Evolutionary conservation across 129 eudicot species (phyloP).

Genomic region (Escallonia herrerae): DNA sequence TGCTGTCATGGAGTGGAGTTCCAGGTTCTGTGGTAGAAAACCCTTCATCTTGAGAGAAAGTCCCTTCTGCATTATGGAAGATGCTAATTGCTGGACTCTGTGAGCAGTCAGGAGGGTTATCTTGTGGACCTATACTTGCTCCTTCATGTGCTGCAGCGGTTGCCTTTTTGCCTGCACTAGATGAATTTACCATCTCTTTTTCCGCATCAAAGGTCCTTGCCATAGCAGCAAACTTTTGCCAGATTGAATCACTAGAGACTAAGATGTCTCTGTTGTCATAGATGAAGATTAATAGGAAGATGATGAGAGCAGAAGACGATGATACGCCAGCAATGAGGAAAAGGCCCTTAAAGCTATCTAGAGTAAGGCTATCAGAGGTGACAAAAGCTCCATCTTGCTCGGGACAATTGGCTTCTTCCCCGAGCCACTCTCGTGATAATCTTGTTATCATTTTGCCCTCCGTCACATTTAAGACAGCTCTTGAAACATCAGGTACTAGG

Average conservation of each 20-base stretch:
- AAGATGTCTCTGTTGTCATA: slow-evolving; percentile 32
- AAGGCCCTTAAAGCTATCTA: slow-evolving; percentile 52
- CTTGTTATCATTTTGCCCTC: slow-evolving; percentile 24
- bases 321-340: slow-evolving; percentile 43
- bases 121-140: neutral
- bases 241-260: slow-evolving; percentile 18
- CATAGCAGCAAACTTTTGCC: slow-evolving; percentile 24
- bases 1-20: slow-evolving; percentile 25
- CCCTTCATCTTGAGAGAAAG: slow-evolving; percentile 28
- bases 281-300: slow-evolving; percentile 28
- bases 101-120: neutral
- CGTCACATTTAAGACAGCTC: slow-evolving; percentile 34
- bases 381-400: slow-evolving; percentile 13
- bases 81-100: slow-evolving; percentile 29
- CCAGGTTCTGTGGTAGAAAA: slow-evolving; percentile 34
- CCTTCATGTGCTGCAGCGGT: neutral
- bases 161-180: slow-evolving; percentile 19
- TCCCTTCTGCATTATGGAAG: slow-evolving; percentile 17
- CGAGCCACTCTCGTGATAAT: slow-evolving; percentile 29
- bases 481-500: slow-evolving; percentile 35
- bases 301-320: slow-evolving; percentile 31
- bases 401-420: slow-evolving; percentile 17
- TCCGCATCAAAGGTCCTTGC: slow-evolving; percentile 25
- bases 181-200: slow-evolving; percentile 9
- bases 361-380: slow-evolving; percentile 34